Percentiles rank a stretch among this genome's conserved stretches.
Conservation (phyloP, 2,329 filamentous ascomycete species). For the Samsoniella hepiali region DNA sequence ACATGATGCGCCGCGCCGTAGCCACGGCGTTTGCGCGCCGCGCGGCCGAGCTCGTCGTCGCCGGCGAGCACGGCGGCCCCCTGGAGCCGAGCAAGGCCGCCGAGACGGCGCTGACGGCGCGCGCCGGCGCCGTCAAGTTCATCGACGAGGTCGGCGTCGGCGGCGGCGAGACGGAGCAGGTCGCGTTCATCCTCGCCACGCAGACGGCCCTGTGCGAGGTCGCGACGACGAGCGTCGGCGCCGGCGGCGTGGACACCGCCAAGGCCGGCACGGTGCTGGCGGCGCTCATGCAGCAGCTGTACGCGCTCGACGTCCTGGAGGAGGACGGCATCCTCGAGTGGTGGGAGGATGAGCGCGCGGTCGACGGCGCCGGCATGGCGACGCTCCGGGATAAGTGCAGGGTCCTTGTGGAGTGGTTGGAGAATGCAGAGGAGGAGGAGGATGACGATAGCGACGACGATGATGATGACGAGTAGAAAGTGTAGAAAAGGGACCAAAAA, state of each 20-base stretch:
- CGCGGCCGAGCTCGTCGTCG: constrained; percentile 64
- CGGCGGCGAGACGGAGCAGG: constrained; percentile 71
- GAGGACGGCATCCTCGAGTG: constrained; percentile 85
- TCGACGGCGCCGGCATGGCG: constrained; percentile 64
- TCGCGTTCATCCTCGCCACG: constrained; percentile 77
- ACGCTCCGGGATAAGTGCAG: constrained; percentile 70
- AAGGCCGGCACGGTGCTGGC: constrained; percentile 64
- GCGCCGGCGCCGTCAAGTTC: constrained; percentile 53
- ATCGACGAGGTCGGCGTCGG: constrained; percentile 59
- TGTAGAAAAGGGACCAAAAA: constrained; percentile 10
- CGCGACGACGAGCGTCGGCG: neutral
- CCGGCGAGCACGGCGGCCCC: constrained; percentile 38
- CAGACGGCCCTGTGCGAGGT: constrained; percentile 73
- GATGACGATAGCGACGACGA: constrained; percentile 45
- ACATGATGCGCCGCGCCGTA: constrained; percentile 82
- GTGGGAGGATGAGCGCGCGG: constrained; percentile 75
- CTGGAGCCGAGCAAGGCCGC: constrained; percentile 64
- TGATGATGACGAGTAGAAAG: constrained; percentile 14
- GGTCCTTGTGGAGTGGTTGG: constrained; percentile 79
- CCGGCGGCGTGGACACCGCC: constrained; percentile 51
- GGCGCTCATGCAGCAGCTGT: constrained; percentile 78
- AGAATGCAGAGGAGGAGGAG: constrained; percentile 71
- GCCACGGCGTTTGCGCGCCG: constrained; percentile 81
- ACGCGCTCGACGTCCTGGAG: constrained; percentile 78
- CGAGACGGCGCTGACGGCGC: constrained; percentile 54